These are phyloP conservation scores for Breynia disticha DNA, from an alignment of 441 rosid genomes.

Conservation along the genomic window DNA sequence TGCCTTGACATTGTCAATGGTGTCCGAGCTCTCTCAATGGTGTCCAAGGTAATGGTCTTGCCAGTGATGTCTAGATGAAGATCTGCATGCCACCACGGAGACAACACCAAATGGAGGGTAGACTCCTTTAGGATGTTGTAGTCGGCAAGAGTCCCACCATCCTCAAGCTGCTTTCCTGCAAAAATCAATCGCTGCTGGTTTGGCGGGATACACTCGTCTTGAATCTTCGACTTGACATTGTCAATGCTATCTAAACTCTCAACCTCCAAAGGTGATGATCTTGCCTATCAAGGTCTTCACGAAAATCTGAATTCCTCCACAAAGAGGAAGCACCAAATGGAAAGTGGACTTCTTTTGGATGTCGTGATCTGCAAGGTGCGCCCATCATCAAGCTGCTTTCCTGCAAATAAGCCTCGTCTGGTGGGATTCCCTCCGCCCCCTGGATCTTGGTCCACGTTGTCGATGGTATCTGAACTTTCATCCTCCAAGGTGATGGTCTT, in stretches of 20 bases:
- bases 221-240: conserved; percentile 31
- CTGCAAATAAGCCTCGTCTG: conserved; percentile 26
- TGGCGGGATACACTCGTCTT: conserved; percentile 35
- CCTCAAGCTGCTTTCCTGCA: conserved; percentile 38
- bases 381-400: conserved; percentile 28
- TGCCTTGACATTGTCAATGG: conserved; percentile 25
- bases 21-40: conserved; percentile 35
- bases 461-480: conserved; percentile 17
- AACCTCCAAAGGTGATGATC: conserved; percentile 18
- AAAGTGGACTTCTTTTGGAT: conserved; percentile 30
- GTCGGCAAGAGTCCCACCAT: conserved; percentile 35
- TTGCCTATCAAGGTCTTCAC: conserved; percentile 19
- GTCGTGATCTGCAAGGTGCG: conserved; percentile 27
- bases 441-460: conserved; percentile 24
- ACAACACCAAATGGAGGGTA: conserved; percentile 31
- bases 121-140: conserved; percentile 39
- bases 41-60: conserved; percentile 35
- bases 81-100: conserved; percentile 37
- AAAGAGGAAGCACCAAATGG: conserved; percentile 29
- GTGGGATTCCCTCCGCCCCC: conserved; percentile 27
- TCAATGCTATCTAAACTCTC: conserved; percentile 19
- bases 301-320: conserved; percentile 20
- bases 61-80: conserved; percentile 34
- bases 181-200: conserved; percentile 38
- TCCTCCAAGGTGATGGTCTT: no score